Evolutionary conservation across 2,329 filamentous ascomycete genomes (phyloP).

Genomic region (Hymenoscyphus fructigenus): DNA sequence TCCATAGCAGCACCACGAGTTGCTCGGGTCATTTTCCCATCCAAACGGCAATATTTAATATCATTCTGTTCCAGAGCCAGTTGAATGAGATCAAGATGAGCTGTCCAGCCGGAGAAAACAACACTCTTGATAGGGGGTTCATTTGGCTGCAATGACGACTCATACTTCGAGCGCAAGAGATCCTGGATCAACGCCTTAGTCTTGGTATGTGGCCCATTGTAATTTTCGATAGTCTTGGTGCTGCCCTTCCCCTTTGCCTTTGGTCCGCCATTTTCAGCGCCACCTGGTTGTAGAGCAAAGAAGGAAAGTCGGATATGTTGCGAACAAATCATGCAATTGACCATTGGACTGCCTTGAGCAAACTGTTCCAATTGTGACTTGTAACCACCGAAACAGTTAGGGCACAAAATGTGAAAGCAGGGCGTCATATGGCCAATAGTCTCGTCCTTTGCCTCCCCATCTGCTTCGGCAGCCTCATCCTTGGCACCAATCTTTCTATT

Average conservation of each 20-base stretch:
- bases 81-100: conserved; percentile 89
- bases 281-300: conserved; percentile 61
- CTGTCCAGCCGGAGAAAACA: conserved; percentile 95
- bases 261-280: conserved; percentile 33
- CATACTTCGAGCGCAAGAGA: conserved; percentile 62
- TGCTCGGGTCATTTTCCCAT: conserved; percentile 80
- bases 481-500: conserved; percentile 59
- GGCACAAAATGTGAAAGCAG: conserved; percentile 85
- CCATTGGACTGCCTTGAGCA: conserved; percentile 42
- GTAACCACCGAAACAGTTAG: conserved; percentile 65
- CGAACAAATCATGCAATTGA: conserved; percentile 68
- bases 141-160: conserved; percentile 56
- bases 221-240: conserved; percentile 63
- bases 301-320: conserved; percentile 61
- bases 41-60: conserved; percentile 76
- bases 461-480: conserved; percentile 54
- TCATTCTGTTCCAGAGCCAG: conserved; percentile 68
- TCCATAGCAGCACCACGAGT: conserved; percentile 75
- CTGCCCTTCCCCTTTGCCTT: conserved; percentile 36
- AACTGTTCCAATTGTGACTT: conserved; percentile 50
- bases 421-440: conserved; percentile 77
- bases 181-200: conserved; percentile 79
- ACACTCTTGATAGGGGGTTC: conserved; percentile 83
- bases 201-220: conserved; percentile 88
- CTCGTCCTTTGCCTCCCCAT: conserved; percentile 57